Evolutionary conservation across 2,329 filamentous ascomycete species (phyloP), one percentile per base, ranked within the genome.

Genomic region (Aureobasidium sp.): DNA sequence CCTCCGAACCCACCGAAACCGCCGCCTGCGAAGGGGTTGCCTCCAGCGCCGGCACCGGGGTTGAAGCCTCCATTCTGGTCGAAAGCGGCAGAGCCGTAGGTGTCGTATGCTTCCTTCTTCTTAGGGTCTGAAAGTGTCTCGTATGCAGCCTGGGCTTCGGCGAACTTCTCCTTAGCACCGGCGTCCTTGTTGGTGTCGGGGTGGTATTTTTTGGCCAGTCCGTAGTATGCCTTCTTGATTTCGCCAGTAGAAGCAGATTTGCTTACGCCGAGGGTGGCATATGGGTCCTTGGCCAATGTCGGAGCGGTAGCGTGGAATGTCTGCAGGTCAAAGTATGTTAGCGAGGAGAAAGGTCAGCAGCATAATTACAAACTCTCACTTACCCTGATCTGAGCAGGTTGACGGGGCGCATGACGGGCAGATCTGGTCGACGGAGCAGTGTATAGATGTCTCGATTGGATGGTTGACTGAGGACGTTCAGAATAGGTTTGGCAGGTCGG

Each of bases 191-290:
- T 99, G 39, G 94, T 97, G 73, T 99, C 94, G 9, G 94, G 94
- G 70, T 99, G 94, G 73, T 86, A 99, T 72, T 97, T 99, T 77
- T 99, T 99, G 27, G 94, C 94, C 63, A 97, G 81, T 55, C 92
- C 90, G 73, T 99, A 99, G 79, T 99, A 99, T 3, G 94, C 92
- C 75, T 97, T 97, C 74, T 99, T 99, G 73, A 99, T 97, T 39
- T 97, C 93, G 63, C 85, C 80, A 3, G 91, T 79, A 1, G 90
- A 86, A n/a, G 94, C 90, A 65, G 77, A 82, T 74, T 93, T 96
- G 69, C 80, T 80, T 34, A 99, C 90, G 15, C 94, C 94, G 32
- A 99, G 86, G 4, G 89, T 83, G 66, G 86, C 84, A 75, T 99
- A 99, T 1, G 94, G 94, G 70, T 99, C 89, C 73, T 90, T 76